These are phyloP conservation scores for Chaetomiaceae sp. DNA, from an alignment of 2,329 filamentous ascomycete species.

Conservation along the genomic window DNA sequence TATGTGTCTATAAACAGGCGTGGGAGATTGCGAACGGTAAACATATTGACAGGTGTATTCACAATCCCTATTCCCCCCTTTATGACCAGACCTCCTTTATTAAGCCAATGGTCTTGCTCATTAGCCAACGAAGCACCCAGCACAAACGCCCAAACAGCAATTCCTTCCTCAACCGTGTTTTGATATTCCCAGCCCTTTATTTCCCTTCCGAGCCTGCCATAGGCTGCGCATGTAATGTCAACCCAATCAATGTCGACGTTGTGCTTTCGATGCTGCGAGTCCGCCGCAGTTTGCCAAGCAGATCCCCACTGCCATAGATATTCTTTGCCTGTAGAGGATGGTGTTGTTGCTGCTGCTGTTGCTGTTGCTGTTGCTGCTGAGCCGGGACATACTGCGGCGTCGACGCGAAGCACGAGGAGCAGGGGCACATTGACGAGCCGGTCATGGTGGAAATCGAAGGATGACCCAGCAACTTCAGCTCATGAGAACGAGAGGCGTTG, in stretches of 20 bases:
- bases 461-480: too few relatives aligned
- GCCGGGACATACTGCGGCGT: neutral
- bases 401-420: slow-evolving; percentile 19
- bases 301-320: neutral
- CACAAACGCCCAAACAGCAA: neutral
- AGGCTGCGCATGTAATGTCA: neutral
- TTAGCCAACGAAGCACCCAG: neutral
- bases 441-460: slow-evolving; percentile 2
- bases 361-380: neutral
- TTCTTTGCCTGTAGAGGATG: neutral
- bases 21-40: too few relatives aligned
- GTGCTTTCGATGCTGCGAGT: slow-evolving; percentile 9
- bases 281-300: slow-evolving; percentile 6
- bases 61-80: too few relatives aligned
- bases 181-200: too few relatives aligned
- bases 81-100: too few relatives aligned
- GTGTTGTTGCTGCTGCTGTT: neutral
- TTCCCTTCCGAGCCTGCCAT: neutral
- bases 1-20: too few relatives aligned
- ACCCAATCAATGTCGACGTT: slow-evolving; percentile 13
- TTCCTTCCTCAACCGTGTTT: neutral
- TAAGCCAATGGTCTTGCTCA: too few relatives aligned
- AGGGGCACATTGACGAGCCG: slow-evolving; percentile 18
- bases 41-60: too few relatives aligned
- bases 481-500: too few relatives aligned